Evolutionary conservation across 1,139 yeast species (phyloP).

Genomic region (Yamadazyma membranifaciens): DNA sequence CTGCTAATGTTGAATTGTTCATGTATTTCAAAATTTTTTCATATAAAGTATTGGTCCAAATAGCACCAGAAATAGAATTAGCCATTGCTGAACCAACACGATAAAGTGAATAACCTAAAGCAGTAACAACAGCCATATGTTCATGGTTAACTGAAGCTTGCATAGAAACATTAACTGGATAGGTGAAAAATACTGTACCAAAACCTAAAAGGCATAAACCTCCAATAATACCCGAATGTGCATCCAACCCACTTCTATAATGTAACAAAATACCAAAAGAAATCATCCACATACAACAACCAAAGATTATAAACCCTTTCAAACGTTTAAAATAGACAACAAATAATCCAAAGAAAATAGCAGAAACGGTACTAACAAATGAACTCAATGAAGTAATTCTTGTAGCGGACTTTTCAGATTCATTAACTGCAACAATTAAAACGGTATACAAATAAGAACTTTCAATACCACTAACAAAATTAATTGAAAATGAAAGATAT

Average conservation of each 20-base stretch:
- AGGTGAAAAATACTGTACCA: conserved; percentile 38
- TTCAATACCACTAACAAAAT: conserved; percentile 30
- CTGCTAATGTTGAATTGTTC: conserved; percentile 22
- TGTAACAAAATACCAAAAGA: conserved; percentile 35
- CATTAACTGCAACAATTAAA: conserved; percentile 33
- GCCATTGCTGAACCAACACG: conserved; percentile 39
- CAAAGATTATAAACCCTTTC: conserved; percentile 32
- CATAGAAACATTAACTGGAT: conserved; percentile 32
- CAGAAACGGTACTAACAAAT: conserved; percentile 33
- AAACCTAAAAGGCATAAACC: conserved; percentile 33
- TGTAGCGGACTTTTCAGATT: conserved; percentile 32
- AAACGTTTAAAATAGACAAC: conserved; percentile 29
- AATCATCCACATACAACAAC: conserved; percentile 34
- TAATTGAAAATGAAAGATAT: conserved; percentile 28
- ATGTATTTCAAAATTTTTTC: conserved; percentile 18
- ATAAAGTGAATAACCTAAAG: conserved; percentile 32
- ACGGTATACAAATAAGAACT: conserved; percentile 34
- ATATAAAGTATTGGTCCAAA: conserved; percentile 35
- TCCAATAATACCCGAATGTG: conserved; percentile 35
- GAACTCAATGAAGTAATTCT: conserved; percentile 32
- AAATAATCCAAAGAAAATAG: conserved; percentile 32
- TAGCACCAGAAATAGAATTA: conserved; percentile 36
- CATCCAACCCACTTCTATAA: conserved; percentile 28
- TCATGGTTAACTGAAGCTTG: conserved; percentile 37
- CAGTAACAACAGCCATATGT: conserved; percentile 36